Conservation (phyloP, 257 asterid species). For the Thymus mandschuricus region DNA sequence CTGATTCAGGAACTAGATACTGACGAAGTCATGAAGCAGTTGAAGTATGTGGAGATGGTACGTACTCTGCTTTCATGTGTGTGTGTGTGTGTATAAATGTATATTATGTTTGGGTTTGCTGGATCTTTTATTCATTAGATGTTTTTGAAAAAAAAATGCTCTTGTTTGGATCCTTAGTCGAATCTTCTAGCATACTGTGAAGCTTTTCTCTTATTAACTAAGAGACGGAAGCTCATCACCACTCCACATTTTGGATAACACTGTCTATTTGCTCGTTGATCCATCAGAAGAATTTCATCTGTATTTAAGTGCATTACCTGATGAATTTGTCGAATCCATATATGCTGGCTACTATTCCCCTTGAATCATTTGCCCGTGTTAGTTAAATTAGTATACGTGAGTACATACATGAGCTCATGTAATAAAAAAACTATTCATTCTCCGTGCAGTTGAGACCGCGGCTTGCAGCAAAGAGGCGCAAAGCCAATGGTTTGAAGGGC, state of each 20-base stretch:
- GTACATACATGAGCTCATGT: background rate
- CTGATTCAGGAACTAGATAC: constrained; percentile 77
- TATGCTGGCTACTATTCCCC: background rate
- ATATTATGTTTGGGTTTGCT: background rate
- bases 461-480: constrained; percentile 62
- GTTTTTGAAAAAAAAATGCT: background rate
- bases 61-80: constrained; percentile 23
- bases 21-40: constrained; percentile 76
- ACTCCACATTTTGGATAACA: background rate
- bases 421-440: background rate
- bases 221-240: constrained; percentile 9
- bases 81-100: too few species aligned
- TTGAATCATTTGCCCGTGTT: background rate
- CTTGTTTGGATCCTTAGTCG: background rate
- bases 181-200: constrained; percentile 4
- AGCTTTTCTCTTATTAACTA: background rate
- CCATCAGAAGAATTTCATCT: background rate
- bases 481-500: constrained; percentile 44
- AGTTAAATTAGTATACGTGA: background rate
- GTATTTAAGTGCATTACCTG: background rate
- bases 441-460: constrained; percentile 72
- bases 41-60: constrained; percentile 84
- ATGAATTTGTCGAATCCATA: background rate
- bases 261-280: background rate
- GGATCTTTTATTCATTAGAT: background rate